Evolutionary conservation across 2,329 filamentous ascomycete genomes (phyloP).

Genomic region (Fragosphaeria purpurea): DNA sequence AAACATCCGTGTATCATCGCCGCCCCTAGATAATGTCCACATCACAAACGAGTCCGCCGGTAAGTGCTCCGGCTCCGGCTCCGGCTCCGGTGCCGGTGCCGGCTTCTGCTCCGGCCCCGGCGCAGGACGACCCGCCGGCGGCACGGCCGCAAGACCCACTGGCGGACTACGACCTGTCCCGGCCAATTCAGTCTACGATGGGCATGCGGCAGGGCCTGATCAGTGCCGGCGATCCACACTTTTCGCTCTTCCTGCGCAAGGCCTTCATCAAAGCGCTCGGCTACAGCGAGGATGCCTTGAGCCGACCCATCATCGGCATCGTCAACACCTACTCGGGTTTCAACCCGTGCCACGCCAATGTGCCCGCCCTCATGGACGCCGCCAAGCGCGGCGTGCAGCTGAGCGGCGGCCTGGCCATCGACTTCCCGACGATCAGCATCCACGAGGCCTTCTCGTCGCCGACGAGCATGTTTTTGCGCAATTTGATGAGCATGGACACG

Average conservation of each 20-base stretch:
- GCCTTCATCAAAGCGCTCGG: conserved; percentile 70
- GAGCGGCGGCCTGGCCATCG: conserved; percentile 56
- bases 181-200: conserved; percentile 35
- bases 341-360: conserved; percentile 66
- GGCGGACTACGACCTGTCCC: conserved; percentile 56
- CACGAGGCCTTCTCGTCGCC: conserved; percentile 60
- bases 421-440: conserved; percentile 65
- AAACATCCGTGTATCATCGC: no score
- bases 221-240: conserved; percentile 64
- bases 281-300: conserved; percentile 61
- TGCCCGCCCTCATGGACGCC: conserved; percentile 61
- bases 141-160: not conserved
- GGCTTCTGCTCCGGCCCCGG: no score
- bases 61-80: no score
- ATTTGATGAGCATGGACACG: conserved; percentile 71
- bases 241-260: conserved; percentile 64
- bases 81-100: no score
- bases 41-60: no score
- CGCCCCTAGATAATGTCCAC: no score
- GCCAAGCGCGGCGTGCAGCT: conserved; percentile 56
- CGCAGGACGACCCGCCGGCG: no score
- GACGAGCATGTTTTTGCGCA: conserved; percentile 66
- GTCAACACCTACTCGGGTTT: conserved; percentile 64
- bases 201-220: conserved; percentile 53
- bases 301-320: conserved; percentile 62